A percentile compares a stretch with the other conserved stretches of the same genome.
Conservation (phyloP, 106 monocot species). For the Amphibolis antarctica region DNA sequence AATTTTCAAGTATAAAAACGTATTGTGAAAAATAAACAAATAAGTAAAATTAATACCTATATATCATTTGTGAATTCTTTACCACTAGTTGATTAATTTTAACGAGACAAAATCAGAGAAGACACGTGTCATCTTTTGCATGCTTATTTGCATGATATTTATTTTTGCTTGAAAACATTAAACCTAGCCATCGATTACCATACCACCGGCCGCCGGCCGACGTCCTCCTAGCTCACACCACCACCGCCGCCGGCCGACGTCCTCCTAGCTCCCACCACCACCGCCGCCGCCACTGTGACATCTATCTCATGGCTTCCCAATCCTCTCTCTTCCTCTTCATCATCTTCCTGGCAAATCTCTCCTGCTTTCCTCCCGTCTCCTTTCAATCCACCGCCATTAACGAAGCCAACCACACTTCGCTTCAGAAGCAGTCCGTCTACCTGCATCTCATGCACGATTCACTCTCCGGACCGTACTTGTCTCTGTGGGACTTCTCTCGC, state of each 20-base stretch:
- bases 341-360: slow-evolving; percentile 7
- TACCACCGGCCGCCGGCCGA: no score
- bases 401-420: neutral
- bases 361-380: slow-evolving; percentile 3
- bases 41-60: no score
- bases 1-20: no score
- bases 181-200: no score
- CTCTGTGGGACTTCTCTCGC: slow-evolving; percentile 33
- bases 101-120: no score
- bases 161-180: no score
- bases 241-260: no score
- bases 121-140: no score
- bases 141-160: no score
- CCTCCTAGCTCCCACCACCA: neutral
- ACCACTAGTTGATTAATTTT: no score
- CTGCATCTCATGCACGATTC: slow-evolving; percentile 55
- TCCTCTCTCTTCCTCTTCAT: slow-evolving; percentile 4
- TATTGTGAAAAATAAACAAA: no score
- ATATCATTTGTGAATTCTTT: no score
- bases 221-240: neutral
- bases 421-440: slow-evolving; percentile 32
- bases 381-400: neutral
- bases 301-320: slow-evolving; percentile 21
- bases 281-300: neutral
- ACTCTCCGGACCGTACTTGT: slow-evolving; percentile 38